A percentile compares a stretch with the other conserved stretches of the same genome.
phyloP scores from a whole-genome alignment of 2,329 filamentous ascomycete species.

The Raffaelea arxii region DNA sequence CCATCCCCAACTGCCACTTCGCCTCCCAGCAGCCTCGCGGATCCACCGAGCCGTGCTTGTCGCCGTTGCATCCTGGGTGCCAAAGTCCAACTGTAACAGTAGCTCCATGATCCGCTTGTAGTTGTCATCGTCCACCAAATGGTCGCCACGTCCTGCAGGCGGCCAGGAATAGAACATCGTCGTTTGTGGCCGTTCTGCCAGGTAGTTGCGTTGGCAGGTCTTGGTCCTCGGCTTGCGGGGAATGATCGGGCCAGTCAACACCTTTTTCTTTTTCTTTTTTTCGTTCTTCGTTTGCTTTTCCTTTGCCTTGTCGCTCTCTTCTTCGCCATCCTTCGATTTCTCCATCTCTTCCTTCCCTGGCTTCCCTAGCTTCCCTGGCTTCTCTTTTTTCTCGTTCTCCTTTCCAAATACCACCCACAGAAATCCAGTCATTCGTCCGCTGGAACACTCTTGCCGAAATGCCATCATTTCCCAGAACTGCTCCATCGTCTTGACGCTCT shows the following conservation, averaged over 20 bases:
- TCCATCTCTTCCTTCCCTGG: background rate
- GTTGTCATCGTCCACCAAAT: slow-evolving; percentile 51
- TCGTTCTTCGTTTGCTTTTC: slow-evolving; percentile 21
- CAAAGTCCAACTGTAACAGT: slow-evolving; percentile 65
- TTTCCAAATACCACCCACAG: slow-evolving; percentile 83
- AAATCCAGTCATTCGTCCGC: slow-evolving; percentile 85
- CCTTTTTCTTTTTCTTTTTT: slow-evolving; percentile 35
- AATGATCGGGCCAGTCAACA: slow-evolving; percentile 49
- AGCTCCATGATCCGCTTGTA: slow-evolving; percentile 62
- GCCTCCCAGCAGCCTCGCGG: slow-evolving; percentile 49
- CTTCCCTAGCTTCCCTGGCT: background rate
- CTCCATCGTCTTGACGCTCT: slow-evolving; percentile 71
- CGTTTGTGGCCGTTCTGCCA: slow-evolving; percentile 36
- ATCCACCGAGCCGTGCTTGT: slow-evolving; percentile 62
- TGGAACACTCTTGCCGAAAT: slow-evolving; percentile 89
- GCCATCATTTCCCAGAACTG: slow-evolving; percentile 99
- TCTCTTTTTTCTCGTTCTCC: background rate
- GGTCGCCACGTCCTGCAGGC: slow-evolving; percentile 47
- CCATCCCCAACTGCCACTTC: slow-evolving; percentile 41
- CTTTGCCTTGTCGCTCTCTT: background rate
- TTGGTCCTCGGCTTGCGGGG: slow-evolving; percentile 58
- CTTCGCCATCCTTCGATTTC: background rate
- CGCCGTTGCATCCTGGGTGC: slow-evolving; percentile 50
- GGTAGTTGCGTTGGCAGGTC: slow-evolving; percentile 40
- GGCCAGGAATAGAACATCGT: slow-evolving; percentile 62